A percentile compares a stretch with the other conserved stretches of the same genome.
phyloP scores from a whole-genome alignment of 192 early-diverging fungal genomes.

The Coemansia interrupta region DNA sequence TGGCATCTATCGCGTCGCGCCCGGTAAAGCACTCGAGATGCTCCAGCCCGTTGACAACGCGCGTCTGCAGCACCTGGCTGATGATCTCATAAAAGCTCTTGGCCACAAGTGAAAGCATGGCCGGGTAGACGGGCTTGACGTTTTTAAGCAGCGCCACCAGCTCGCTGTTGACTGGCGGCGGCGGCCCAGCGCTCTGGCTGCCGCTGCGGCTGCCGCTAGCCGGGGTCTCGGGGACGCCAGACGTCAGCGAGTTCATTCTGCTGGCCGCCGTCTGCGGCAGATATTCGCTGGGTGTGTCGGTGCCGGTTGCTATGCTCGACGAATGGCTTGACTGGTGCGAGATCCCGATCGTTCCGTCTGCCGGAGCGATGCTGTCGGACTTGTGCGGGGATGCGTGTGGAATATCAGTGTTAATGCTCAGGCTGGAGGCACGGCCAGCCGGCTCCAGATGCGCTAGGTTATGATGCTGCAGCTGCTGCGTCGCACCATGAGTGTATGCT shows the following conservation, averaged over 20 bases:
- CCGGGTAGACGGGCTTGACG: slow-evolving; percentile 66
- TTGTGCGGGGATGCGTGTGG: not conserved
- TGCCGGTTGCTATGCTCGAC: too few relatives aligned
- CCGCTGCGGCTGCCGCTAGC: not conserved
- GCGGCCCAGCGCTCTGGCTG: not conserved
- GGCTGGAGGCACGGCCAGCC: not conserved
- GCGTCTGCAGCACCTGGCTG: slow-evolving; percentile 56
- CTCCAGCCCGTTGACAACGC: slow-evolving; percentile 74
- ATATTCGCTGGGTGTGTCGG: too few relatives aligned
- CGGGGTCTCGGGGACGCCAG: not conserved
- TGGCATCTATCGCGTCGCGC: slow-evolving; percentile 82
- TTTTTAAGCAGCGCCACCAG: slow-evolving; percentile 33
- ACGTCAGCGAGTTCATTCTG: too few relatives aligned
- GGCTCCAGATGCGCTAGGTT: not conserved
- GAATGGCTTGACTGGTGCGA: not conserved
- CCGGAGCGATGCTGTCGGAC: not conserved
- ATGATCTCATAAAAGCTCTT: slow-evolving; percentile 60
- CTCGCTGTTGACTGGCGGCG: slow-evolving; percentile 28
- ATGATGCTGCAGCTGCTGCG: slow-evolving; percentile 9
- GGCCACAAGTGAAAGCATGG: slow-evolving; percentile 68
- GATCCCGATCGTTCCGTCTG: not conserved
- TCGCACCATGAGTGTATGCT: slow-evolving; percentile 8
- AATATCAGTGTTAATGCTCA: slow-evolving; percentile 12
- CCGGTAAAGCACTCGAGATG: slow-evolving; percentile 85
- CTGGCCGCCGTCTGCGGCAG: too few relatives aligned